Percentiles rank a stretch among this genome's conserved stretches.
Evolutionary conservation across 2,329 filamentous ascomycete species (phyloP).

Genomic region (Colletotrichum eleusines): DNA sequence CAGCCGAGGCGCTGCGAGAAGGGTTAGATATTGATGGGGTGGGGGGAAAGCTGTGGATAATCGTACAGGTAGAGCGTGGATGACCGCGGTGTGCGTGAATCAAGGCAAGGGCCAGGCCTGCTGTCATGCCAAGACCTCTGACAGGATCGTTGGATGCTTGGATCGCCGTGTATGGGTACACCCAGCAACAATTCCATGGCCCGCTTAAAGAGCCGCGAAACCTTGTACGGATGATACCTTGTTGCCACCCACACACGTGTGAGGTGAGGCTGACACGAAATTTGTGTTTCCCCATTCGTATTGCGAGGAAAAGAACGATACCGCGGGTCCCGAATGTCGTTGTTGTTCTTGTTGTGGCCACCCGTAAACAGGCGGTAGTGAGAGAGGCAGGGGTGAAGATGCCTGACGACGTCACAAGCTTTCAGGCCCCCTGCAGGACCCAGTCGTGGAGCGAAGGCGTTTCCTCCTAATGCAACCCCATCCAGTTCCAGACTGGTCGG

Average conservation of each 20-base stretch:
- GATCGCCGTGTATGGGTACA: constrained; percentile 30
- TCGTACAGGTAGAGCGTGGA: not conserved
- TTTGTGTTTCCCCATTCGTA: not conserved
- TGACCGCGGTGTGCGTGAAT: constrained; percentile 18
- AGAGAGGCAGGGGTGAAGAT: constrained; percentile 10
- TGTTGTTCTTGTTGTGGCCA: not conserved
- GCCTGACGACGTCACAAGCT: constrained; percentile 23
- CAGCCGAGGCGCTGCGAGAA: not conserved
- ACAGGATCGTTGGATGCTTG: constrained; percentile 11
- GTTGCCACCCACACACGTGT: constrained; percentile 4
- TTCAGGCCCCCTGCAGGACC: constrained; percentile 11
- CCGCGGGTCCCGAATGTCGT: not conserved
- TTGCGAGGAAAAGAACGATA: not conserved
- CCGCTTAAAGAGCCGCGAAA: constrained; percentile 20
- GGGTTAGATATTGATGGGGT: not conserved
- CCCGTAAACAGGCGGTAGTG: constrained; percentile 11
- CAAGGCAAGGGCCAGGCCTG: constrained; percentile 39
- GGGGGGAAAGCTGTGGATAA: not conserved
- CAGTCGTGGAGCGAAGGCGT: not conserved
- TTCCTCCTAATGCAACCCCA: not conserved
- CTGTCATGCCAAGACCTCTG: constrained; percentile 39
- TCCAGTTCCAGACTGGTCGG: not conserved
- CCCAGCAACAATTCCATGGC: not conserved
- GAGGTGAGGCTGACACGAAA: not conserved
- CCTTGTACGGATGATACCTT: constrained; percentile 26